Evolutionary conservation across 1,284 basidiomycete genomes (phyloP).

Genomic region (Rhodotorula sp.): DNA sequence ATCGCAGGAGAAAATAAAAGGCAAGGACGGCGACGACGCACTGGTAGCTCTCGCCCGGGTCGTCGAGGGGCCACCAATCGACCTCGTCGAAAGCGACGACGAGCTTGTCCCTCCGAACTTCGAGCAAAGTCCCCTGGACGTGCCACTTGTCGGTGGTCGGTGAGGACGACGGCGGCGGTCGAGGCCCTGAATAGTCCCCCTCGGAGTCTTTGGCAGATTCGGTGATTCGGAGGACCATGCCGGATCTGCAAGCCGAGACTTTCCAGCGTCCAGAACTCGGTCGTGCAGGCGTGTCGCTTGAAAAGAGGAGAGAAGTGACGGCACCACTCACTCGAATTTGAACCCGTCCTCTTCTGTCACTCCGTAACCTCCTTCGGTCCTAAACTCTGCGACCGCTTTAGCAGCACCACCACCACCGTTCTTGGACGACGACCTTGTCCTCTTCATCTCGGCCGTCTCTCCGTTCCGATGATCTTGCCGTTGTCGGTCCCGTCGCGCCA

Average conservation of each 20-base stretch:
- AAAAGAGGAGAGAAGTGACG: not conserved
- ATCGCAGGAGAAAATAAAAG: not conserved
- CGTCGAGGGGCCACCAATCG: conserved; percentile 27
- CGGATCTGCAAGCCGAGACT: conserved; percentile 21
- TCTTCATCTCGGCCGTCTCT: not conserved
- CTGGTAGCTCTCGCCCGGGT: conserved; percentile 28
- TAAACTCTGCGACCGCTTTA: conserved; percentile 12
- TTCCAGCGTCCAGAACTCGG: too few relatives aligned
- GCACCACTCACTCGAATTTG: conserved; percentile 20
- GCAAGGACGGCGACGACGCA: not conserved
- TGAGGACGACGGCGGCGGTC: not conserved
- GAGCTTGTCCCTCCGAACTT: conserved; percentile 23
- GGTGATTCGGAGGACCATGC: conserved; percentile 27
- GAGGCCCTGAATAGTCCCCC: conserved; percentile 1
- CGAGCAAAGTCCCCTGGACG: conserved; percentile 32
- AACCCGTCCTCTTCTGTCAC: conserved; percentile 20
- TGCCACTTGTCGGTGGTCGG: conserved; percentile 6
- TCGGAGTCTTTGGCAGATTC: not conserved
- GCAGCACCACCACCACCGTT: not conserved
- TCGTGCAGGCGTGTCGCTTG: too few relatives aligned
- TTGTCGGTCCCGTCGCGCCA: too few relatives aligned
- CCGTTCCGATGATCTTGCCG: too few relatives aligned
- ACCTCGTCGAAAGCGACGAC: conserved; percentile 32
- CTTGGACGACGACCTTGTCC: not conserved
- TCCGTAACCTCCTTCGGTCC: conserved; percentile 14